These are phyloP conservation scores for Taphrina confusa DNA, from an alignment of 1,139 yeast genomes.

Conservation along the genomic window DNA sequence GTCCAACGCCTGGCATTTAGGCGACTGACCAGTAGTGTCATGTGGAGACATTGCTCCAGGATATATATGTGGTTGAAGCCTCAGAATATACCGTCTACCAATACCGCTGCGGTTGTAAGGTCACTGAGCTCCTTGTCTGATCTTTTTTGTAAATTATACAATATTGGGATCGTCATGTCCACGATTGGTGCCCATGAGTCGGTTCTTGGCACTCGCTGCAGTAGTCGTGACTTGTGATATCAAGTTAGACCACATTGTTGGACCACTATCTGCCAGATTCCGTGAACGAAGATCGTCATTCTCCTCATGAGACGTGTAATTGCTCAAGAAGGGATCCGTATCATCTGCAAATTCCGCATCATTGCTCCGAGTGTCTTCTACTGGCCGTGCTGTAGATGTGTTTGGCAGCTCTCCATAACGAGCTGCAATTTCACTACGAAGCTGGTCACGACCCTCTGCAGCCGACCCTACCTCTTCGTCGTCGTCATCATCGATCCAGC, in stretches of 20 bases:
- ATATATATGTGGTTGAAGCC: too few species aligned
- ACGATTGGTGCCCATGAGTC: neutral
- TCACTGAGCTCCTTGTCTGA: too few species aligned
- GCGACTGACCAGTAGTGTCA: too few species aligned
- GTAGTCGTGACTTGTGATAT: neutral
- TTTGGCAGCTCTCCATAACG: constrained; percentile 11
- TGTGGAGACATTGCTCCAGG: too few species aligned
- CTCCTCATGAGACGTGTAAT: neutral
- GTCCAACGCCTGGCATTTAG: too few species aligned
- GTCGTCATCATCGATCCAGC: constrained; percentile 17
- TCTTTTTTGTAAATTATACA: too few species aligned
- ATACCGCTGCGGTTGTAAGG: too few species aligned
- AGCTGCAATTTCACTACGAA: constrained; percentile 1
- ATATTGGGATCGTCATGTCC: neutral
- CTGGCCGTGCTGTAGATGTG: neutral
- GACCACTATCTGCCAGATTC: neutral
- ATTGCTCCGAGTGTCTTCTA: neutral
- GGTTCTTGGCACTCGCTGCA: neutral
- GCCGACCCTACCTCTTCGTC: constrained; percentile 10
- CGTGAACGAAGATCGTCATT: neutral
- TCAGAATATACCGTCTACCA: too few species aligned
- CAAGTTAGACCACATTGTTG: neutral
- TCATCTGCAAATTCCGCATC: neutral
- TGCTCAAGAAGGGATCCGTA: neutral
- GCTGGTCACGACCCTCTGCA: neutral